These are phyloP conservation scores for Mycena epipterygia DNA, from an alignment of 768 basidiomycete genomes.

Conservation along the genomic window DNA sequence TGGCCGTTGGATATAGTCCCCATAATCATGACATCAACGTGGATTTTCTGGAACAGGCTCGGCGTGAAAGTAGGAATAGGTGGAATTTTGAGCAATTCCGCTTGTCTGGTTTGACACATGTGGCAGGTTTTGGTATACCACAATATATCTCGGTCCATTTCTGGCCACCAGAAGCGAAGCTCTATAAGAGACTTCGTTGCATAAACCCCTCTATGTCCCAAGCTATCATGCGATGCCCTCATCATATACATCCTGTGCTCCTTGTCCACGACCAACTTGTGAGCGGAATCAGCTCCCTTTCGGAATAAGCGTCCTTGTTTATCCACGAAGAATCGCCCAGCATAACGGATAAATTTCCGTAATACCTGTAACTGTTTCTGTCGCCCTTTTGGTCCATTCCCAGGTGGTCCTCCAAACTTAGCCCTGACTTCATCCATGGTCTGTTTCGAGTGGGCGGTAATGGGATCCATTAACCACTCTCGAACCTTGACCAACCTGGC, in stretches of 20 bases:
- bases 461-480: no score
- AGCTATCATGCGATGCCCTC: conserved; percentile 10
- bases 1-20: conserved; percentile 32
- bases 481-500: no score
- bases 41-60: conserved; percentile 44
- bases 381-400: background rate
- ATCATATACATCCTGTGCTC: conserved; percentile 8
- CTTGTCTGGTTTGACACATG: conserved; percentile 18
- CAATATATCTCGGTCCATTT: conserved; percentile 6
- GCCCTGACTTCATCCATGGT: background rate
- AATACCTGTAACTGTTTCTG: no score
- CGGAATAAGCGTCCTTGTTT: background rate
- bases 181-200: background rate
- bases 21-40: conserved; percentile 47
- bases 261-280: conserved; percentile 12
- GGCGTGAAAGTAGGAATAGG: conserved; percentile 38
- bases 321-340: background rate
- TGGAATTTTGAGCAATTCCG: background rate
- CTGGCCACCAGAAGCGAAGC: conserved; percentile 30
- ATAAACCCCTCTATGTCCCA: conserved; percentile 25
- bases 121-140: conserved; percentile 30
- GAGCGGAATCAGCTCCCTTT: background rate
- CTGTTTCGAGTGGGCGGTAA: no score
- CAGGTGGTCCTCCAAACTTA: background rate
- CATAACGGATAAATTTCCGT: background rate